Base-by-base conservation (phyloP, 208 protist genomes). In the Leishmania martiniquensis region DNA sequence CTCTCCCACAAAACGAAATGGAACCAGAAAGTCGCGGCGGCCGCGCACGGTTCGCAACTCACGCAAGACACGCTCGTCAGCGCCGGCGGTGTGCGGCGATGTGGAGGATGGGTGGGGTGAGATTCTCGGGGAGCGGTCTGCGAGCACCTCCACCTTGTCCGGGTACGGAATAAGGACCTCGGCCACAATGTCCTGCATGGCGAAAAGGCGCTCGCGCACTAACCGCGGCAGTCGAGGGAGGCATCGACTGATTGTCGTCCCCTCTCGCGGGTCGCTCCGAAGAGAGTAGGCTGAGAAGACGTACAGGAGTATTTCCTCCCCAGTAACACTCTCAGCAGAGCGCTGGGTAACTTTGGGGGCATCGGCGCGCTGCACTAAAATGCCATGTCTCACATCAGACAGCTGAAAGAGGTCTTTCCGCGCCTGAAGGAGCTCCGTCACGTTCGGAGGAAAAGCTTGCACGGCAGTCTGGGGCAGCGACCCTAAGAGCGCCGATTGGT, bases 1-100 rank as follows among this genome's bases (percentile, higher is more conserved):
- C 42, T 90, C 85, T 4, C 91, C 94, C 7, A 94, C 85, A 87
- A 95, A 97, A 62, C 94, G 91, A 77, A 97, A 97, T 9, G 85
- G 63, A 5, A 92, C 67, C 47, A 91, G 75, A 55, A 92, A 93
- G 60, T 93, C 89, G 32, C 76, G 72, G 25, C 87, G 83, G 3
- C 84, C 81, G 22, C 72, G 73, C 22, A 71, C 77, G 39, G 68
- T 57, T 20, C 54, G 74, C 76, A 91, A 75, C 75, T 85, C 72
- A 25, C 76, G 77, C 76, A 25, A 25, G 4, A 54, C 55, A 29
- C 63, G 74, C 74, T 80, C 80, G 47, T 72, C 47, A 57, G 22
- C 15, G 15, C 20, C 49, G 45, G 34, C 39, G 44, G 10, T 20
- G 15, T 6, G 47, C 17, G 25, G 65, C 65, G 65, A 71, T 12